Evolutionary conservation across 768 basidiomycete genomes (phyloP).

Genomic region (Leccinum variicolor): DNA sequence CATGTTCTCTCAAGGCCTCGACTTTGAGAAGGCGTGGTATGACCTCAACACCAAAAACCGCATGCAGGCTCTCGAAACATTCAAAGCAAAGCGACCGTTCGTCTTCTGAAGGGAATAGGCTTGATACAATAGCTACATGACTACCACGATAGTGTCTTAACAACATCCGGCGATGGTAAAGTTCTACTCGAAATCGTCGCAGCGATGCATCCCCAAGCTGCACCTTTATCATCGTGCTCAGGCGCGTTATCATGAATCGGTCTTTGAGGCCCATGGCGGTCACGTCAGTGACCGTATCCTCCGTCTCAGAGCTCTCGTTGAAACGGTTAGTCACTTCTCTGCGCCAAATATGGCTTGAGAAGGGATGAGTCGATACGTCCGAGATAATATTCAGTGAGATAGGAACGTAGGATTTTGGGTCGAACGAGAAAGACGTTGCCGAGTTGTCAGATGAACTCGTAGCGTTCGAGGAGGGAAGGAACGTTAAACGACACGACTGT

Average conservation of each 20-base stretch:
- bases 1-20: constrained; percentile 58
- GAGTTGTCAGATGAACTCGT: constrained; percentile 96
- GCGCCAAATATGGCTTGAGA: constrained; percentile 85
- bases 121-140: neutral
- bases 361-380: constrained; percentile 85
- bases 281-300: constrained; percentile 39
- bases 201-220: constrained; percentile 54
- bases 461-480: constrained; percentile 85
- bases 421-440: constrained; percentile 97
- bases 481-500: constrained; percentile 82
- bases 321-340: constrained; percentile 89
- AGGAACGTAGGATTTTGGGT: constrained; percentile 91
- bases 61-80: constrained; percentile 79
- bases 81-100: constrained; percentile 78
- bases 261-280: constrained; percentile 51
- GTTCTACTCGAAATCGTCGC: constrained; percentile 57
- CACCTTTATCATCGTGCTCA: constrained; percentile 88
- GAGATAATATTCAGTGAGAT: constrained; percentile 91
- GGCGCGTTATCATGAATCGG: constrained; percentile 58
- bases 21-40: constrained; percentile 85
- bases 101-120: constrained; percentile 74
- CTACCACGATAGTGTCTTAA: constrained; percentile 28
- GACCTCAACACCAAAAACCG: constrained; percentile 77
- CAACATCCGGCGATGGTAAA: constrained; percentile 44
- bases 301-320: constrained; percentile 51